Base-by-base conservation (phyloP, 2,329 filamentous ascomycete genomes). In the Aaosphaeria arxii region DNA sequence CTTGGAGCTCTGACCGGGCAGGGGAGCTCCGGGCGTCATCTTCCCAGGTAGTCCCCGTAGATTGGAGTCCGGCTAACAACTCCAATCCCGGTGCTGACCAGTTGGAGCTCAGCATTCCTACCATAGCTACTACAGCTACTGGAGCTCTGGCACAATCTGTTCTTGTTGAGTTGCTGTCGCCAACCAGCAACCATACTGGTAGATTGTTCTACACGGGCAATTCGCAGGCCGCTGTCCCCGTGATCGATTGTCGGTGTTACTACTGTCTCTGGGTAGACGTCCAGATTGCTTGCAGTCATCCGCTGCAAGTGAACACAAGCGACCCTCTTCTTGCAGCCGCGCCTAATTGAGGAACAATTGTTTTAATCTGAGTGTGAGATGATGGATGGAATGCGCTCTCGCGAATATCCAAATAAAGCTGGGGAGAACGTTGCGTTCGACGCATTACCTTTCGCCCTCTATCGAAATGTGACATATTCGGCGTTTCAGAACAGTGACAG, bases 161-260 rank as follows among this genome's bases (percentile, higher is more conserved):
- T 24, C 17, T 24, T 24, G 17, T 24, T 24, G 17, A 24, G 17
- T 24, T 24, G 17, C 17, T 24, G 17, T 24, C 17, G 33, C 33
- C 33, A 9, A 36, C 33, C 33, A 9, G 13, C 33, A 36, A 36
- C 9, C 33, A 11, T 9, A 13, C 33, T 13, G 9, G 9, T 36
- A 9, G 9, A 11, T 36, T 13, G 33, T 36, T 13, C 9, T 36
- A 9, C 33, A 36, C 33, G 33, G 33, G 33, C 9, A 11, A 36
- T 36, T 9, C 33, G 33, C 33, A 36, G 33, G 9, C 9, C 40
- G 28, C 11, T 31, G 29, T 33, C 46, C 39, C 30, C 44, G 42
- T 46, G 35, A 46, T 48, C 40, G 30, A 47, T 50, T 47, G 41
- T 47, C 49, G 49, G 42, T 46, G 47, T 30, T 30, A 30, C 39